phyloP scores from a whole-genome alignment of 805 yeast species.

The Saccharomycopsis sp. region DNA sequence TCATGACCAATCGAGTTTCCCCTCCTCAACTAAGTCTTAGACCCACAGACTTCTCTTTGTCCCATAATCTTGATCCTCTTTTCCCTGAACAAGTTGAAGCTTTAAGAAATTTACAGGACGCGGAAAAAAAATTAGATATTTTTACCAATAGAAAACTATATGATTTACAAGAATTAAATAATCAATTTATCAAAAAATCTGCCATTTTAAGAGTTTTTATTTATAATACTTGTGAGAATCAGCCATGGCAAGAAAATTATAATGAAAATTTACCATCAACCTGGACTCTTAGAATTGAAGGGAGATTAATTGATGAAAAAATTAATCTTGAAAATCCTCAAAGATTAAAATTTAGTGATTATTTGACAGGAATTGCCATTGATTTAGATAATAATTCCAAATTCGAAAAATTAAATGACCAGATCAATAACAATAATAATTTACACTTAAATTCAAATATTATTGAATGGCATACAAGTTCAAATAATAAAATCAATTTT shows the following conservation, averaged over 20 bases:
- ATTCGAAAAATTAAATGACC: slow-evolving; percentile 17
- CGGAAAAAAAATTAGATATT: slow-evolving; percentile 77
- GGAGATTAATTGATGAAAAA: slow-evolving; percentile 52
- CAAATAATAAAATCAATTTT: slow-evolving; percentile 41
- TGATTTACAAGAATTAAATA: slow-evolving; percentile 67
- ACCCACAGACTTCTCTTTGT: slow-evolving; percentile 47
- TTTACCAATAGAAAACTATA: slow-evolving; percentile 72
- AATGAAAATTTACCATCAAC: slow-evolving; percentile 31
- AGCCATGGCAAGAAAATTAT: slow-evolving; percentile 64
- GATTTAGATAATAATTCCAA: slow-evolving; percentile 39
- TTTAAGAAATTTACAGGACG: slow-evolving; percentile 61
- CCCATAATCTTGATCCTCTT: slow-evolving; percentile 32
- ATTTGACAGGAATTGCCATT: slow-evolving; percentile 74
- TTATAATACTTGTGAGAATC: slow-evolving; percentile 74
- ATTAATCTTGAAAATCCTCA: slow-evolving; percentile 36
- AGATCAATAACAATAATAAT: no score
- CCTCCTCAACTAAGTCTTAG: no score
- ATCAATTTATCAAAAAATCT: slow-evolving; percentile 34
- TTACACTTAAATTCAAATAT: slow-evolving; percentile 26
- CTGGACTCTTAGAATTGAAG: slow-evolving; percentile 89
- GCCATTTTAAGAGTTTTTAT: slow-evolving; percentile 69
- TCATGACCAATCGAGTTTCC: no score
- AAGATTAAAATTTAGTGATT: slow-evolving; percentile 63
- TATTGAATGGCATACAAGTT: slow-evolving; percentile 73
- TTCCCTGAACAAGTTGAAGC: slow-evolving; percentile 67